Base-by-base conservation (phyloP, 106 monocot species). In the Allium sativum region DNA sequence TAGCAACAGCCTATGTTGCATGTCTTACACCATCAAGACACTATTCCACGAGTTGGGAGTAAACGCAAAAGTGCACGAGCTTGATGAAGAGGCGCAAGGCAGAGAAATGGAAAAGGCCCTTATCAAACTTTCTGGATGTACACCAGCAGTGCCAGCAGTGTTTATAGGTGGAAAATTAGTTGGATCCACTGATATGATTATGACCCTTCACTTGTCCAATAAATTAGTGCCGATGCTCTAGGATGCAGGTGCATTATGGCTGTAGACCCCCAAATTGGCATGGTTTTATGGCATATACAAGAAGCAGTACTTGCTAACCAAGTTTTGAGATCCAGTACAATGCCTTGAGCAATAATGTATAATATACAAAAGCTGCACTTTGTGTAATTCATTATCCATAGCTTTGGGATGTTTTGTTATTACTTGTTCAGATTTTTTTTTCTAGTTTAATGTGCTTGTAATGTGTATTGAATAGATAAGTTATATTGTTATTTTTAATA, bases 1-100 rank as follows among this genome's bases (percentile, higher is more conserved):
- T 58, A 76, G 64, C 40, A 12, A 17, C 57, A 76, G 69, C 67
- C 58, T 69, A 16, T 76, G 69, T 52, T 76, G 76, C 64, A 76
- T 76, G 76, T 62, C 69, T 59, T 64, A 76, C 69, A 58, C 76
- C 16, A 53, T 76, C 57, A 76, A 69, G 58, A 64, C 46, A 8
- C 69, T 71, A 21, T 65, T 65, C 50, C 16, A 7, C 31, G 65
- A 65, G 4, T 18, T 65, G 6, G 65, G 65, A 21, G 65, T 65
- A 8, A 65, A 65, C 31, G 40, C 65, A 8, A 53, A 5, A 17
- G n/a, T 65, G n/a, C 9, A 40, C 3, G 65, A 65, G 41, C 48
- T 65, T 17, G 65, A 65, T 41, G 51, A 53, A 18, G 65, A 65
- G 17, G 53, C 65, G 16, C 40, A n/a, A 42, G 65, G 65, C 53